phyloP scores from a whole-genome alignment of 306 rosid species.

The Quercus wislizeni region DNA sequence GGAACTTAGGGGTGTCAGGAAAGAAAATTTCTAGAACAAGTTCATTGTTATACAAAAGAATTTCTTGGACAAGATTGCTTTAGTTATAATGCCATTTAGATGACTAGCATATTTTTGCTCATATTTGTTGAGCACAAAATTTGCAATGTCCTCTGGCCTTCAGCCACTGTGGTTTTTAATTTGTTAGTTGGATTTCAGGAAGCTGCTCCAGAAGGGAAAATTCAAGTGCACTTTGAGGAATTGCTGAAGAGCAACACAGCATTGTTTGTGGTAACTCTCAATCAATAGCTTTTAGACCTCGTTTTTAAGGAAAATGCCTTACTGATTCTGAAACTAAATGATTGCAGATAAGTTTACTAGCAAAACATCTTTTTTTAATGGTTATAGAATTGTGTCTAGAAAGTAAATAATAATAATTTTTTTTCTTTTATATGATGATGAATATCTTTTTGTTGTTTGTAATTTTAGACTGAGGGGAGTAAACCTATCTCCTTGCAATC shows the following conservation, averaged over 20 bases:
- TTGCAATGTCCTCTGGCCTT: conserved; percentile 6
- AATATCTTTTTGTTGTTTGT: neutral
- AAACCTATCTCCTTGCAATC: neutral
- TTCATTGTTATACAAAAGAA: conserved; percentile 1
- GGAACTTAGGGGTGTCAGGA: neutral
- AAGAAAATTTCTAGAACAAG: neutral
- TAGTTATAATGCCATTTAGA: neutral
- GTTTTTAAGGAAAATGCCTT: neutral
- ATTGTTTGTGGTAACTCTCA: conserved; percentile 75
- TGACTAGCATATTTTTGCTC: neutral
- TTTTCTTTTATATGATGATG: neutral
- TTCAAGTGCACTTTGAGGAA: conserved; percentile 92
- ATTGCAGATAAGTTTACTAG: neutral
- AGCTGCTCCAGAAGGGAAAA: conserved; percentile 90
- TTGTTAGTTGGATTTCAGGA: conserved; percentile 53
- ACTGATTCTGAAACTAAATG: neutral
- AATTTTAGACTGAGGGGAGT: neutral
- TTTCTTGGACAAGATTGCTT: conserved; percentile 5
- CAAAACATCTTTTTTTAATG: neutral
- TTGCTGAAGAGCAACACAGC: conserved; percentile 91
- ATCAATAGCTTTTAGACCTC: conserved; percentile 5
- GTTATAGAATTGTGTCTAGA: neutral
- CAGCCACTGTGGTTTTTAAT: conserved; percentile 16
- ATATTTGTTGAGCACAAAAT: neutral
- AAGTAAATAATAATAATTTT: neutral